Evolutionary conservation across 192 early-diverging fungal species (phyloP).

Genomic region (Coemansia guatemalensis): DNA sequence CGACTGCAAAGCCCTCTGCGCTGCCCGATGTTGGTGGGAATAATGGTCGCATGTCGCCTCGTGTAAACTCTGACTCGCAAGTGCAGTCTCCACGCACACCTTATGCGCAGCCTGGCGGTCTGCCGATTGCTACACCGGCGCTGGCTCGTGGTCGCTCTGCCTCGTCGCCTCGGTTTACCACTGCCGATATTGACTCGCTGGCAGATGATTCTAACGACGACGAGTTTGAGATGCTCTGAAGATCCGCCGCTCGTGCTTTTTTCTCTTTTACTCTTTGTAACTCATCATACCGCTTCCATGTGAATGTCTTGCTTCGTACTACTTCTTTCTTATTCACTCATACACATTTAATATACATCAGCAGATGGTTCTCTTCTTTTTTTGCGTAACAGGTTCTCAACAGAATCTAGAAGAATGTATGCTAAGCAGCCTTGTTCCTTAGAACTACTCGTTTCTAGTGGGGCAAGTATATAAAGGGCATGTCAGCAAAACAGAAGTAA

Average conservation of each 20-base stretch:
- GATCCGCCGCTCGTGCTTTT: neutral
- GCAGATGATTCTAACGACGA: constrained; percentile 13
- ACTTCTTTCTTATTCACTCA: neutral
- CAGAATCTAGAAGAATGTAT: too few relatives aligned
- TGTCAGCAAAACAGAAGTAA: too few relatives aligned
- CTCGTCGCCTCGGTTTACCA: constrained; percentile 46
- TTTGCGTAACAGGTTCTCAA: constrained; percentile 16
- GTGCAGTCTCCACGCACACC: constrained; percentile 36
- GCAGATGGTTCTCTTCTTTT: constrained; percentile 5
- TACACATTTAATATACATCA: neutral
- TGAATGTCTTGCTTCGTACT: too few relatives aligned
- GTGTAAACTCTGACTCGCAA: constrained; percentile 46
- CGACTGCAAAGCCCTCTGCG: neutral
- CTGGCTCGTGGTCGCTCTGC: constrained; percentile 38
- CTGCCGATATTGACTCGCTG: constrained; percentile 17
- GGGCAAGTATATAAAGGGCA: too few relatives aligned
- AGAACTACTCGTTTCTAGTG: too few relatives aligned
- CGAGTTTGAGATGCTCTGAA: constrained; percentile 36
- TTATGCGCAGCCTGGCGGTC: constrained; percentile 1
- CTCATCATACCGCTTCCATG: neutral
- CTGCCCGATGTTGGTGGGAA: neutral
- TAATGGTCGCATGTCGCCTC: constrained; percentile 45
- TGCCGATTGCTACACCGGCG: constrained; percentile 22
- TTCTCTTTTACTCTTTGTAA: neutral
- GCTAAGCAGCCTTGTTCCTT: neutral